These are phyloP conservation scores for apple (Malus domestica) DNA, from an alignment of 306 rosid species.

Conservation along the genomic window ASM211411v1 NC_041795.1:6303001-6303500, in stretches of 20 bases:
- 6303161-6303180: constrained; percentile 96
- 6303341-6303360: constrained; percentile 97
- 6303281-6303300: constrained; percentile 66
- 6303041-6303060: constrained; percentile 19
- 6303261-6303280: constrained; percentile 60
- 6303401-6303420: constrained; percentile 90
- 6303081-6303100: constrained; percentile 93
- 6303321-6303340: constrained; percentile 93
- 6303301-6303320: constrained; percentile 99
- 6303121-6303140: constrained; percentile 93
- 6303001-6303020: neutral
- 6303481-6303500: constrained; percentile 92
- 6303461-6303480: constrained; percentile 89
- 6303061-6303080: constrained; percentile 39
- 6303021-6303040: constrained; percentile 14
- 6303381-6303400: constrained; percentile 97
- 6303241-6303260: constrained; percentile 78
- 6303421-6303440: constrained; percentile 99
- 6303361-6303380: constrained; percentile 88
- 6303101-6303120: constrained; percentile 65
- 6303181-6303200: constrained; percentile 92
- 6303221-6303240: constrained; percentile 90
- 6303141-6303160: constrained; percentile 91
- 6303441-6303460: constrained; percentile 98
- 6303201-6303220: constrained; percentile 97